phyloP scores from a whole-genome alignment of 2,329 filamentous ascomycete species.

The Colletotrichum sp. region DNA sequence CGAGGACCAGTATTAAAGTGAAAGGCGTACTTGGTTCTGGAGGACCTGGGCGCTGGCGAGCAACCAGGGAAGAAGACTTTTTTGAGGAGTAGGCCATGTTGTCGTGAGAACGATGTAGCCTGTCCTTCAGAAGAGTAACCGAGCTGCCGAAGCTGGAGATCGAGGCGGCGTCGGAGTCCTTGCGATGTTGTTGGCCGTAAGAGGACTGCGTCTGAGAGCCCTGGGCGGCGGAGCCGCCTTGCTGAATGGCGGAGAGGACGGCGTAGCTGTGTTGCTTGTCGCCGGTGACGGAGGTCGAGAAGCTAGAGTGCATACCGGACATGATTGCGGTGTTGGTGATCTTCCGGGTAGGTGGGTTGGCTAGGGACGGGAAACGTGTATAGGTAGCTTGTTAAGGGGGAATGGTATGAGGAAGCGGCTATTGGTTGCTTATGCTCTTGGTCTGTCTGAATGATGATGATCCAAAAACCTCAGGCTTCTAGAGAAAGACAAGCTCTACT shows the following conservation, averaged over 20 bases:
- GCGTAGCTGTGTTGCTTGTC: slow-evolving; percentile 13
- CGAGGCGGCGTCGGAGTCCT: slow-evolving; percentile 10
- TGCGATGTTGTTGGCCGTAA: not conserved
- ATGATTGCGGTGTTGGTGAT: not conserved
- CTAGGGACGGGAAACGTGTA: not conserved
- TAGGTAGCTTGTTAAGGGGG: not conserved
- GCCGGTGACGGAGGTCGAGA: slow-evolving; percentile 15
- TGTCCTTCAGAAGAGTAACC: slow-evolving; percentile 2
- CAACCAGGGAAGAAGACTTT: slow-evolving; percentile 4
- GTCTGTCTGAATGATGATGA: not conserved
- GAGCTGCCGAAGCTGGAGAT: slow-evolving; percentile 22
- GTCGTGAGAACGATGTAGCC: not conserved
- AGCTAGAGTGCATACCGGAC: slow-evolving; percentile 16
- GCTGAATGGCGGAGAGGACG: slow-evolving; percentile 5
- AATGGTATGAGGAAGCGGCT: not conserved
- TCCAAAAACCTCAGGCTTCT: not conserved
- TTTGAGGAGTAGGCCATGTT: not conserved
- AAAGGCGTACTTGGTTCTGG: not conserved
- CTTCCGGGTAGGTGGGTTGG: not conserved
- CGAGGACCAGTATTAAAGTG: not conserved
- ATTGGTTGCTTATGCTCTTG: not conserved
- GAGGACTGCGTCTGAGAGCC: not conserved
- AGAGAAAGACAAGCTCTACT: not conserved
- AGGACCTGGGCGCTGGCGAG: not conserved
- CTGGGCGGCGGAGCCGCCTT: not conserved